These are phyloP conservation scores for Colletotrichum cordylinicola DNA, from an alignment of 2,329 filamentous ascomycete genomes.

Conservation along the genomic window DNA sequence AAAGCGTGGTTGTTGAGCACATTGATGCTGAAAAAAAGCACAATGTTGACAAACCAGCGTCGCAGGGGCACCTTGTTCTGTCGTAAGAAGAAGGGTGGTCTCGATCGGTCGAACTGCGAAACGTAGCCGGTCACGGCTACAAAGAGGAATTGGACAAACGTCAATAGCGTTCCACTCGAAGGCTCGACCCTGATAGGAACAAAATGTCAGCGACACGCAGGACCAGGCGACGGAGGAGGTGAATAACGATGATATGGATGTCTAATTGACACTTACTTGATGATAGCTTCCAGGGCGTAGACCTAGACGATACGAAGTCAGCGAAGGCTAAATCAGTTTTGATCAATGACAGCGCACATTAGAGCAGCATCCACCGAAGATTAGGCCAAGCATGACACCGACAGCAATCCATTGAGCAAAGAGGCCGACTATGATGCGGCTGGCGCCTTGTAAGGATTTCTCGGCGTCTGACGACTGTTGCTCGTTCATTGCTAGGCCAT, in stretches of 20 bases:
- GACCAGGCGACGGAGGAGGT: neutral
- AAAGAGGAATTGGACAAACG: slow-evolving; percentile 87
- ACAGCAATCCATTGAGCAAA: slow-evolving; percentile 69
- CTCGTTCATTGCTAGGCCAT: neutral
- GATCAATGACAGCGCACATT: slow-evolving; percentile 66
- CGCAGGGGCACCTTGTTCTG: slow-evolving; percentile 81
- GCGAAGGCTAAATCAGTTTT: neutral
- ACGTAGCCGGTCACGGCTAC: slow-evolving; percentile 81
- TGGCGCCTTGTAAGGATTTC: slow-evolving; percentile 32
- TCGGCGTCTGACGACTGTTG: neutral
- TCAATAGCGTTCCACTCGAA: slow-evolving; percentile 83
- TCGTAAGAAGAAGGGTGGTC: slow-evolving; percentile 74
- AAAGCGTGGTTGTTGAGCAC: slow-evolving; percentile 98
- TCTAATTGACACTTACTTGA: slow-evolving; percentile 71
- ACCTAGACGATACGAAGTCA: slow-evolving; percentile 60
- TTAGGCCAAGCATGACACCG: slow-evolving; percentile 76
- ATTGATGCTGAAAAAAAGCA: slow-evolving; percentile 92
- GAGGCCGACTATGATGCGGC: slow-evolving; percentile 61
- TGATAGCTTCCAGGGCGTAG: slow-evolving; percentile 93
- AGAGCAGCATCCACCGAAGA: slow-evolving; percentile 94
- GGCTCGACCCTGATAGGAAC: slow-evolving; percentile 71
- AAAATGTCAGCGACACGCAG: slow-evolving; percentile 22
- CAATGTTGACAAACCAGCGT: slow-evolving; percentile 88
- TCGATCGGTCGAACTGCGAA: slow-evolving; percentile 72
- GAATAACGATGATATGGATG: neutral